These are phyloP conservation scores for Pseudopithomyces chartarum DNA, from an alignment of 2,329 filamentous ascomycete species.

Conservation along the genomic window DNA sequence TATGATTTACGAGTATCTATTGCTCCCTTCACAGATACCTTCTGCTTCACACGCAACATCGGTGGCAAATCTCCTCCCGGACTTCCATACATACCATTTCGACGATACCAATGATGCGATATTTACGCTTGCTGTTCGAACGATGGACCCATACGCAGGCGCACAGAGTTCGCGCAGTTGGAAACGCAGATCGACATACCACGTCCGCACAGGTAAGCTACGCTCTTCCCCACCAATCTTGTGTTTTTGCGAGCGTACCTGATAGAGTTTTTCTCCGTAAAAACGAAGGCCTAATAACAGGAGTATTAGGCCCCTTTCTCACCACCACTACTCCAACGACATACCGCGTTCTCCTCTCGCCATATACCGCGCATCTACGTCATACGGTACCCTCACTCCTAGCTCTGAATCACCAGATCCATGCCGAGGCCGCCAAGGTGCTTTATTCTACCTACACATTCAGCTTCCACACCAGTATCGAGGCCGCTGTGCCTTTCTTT, in stretches of 20 bases:
- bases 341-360: slow-evolving; percentile 56
- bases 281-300: slow-evolving; percentile 19
- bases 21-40: slow-evolving; percentile 45
- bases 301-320: slow-evolving; percentile 46
- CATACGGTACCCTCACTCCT: slow-evolving; percentile 39
- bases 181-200: slow-evolving; percentile 46
- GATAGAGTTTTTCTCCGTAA: neutral
- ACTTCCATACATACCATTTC: slow-evolving; percentile 51
- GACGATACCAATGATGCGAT: slow-evolving; percentile 35
- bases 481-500: slow-evolving; percentile 65
- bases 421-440: slow-evolving; percentile 61
- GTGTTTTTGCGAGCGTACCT: neutral
- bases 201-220: slow-evolving; percentile 39
- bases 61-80: slow-evolving; percentile 41
- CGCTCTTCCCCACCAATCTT: neutral
- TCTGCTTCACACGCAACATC: slow-evolving; percentile 33
- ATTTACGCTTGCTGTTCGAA: slow-evolving; percentile 49
- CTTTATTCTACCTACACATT: slow-evolving; percentile 64
- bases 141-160: slow-evolving; percentile 47
- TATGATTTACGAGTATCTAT: slow-evolving; percentile 52
- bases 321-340: slow-evolving; percentile 58
- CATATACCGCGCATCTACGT: slow-evolving; percentile 53
- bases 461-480: slow-evolving; percentile 64
- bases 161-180: slow-evolving; percentile 29
- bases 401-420: slow-evolving; percentile 44